These are phyloP conservation scores for Rhodotorula sp. DNA, from an alignment of 1,284 basidiomycete genomes.

Conservation along the genomic window DNA sequence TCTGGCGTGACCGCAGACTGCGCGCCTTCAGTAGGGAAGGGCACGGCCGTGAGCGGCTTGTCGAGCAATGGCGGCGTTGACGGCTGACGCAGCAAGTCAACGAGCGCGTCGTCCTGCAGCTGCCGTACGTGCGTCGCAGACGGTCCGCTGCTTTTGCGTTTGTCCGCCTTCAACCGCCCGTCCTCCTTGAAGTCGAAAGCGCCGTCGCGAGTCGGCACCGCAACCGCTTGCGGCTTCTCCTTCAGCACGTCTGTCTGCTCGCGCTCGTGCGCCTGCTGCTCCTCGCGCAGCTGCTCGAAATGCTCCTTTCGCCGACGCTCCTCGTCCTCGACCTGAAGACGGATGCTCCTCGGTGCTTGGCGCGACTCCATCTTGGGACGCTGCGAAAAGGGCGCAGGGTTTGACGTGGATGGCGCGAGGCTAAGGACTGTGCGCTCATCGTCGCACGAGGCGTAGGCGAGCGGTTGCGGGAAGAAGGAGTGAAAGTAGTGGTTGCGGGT, in stretches of 20 bases:
- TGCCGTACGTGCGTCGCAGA: not conserved
- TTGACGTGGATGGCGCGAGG: not conserved
- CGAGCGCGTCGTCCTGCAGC: constrained; percentile 16
- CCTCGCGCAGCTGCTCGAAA: constrained; percentile 4
- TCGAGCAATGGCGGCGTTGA: constrained; percentile 26
- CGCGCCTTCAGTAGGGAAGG: constrained; percentile 11
- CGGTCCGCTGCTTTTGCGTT: not conserved
- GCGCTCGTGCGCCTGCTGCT: not conserved
- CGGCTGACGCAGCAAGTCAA: constrained; percentile 33
- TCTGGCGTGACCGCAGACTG: constrained; percentile 18
- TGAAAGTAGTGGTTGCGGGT: constrained; percentile 49
- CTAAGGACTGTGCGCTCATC: constrained; percentile 16
- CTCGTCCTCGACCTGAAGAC: constrained; percentile 27
- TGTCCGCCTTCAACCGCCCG: not conserved
- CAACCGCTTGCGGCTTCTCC: constrained; percentile 4
- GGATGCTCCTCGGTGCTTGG: constrained; percentile 33
- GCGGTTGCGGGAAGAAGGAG: constrained; percentile 43
- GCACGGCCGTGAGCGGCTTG: constrained; percentile 1
- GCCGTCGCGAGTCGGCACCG: not conserved
- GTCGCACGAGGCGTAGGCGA: constrained; percentile 42
- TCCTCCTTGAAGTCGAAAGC: constrained; percentile 7
- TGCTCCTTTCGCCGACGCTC: constrained; percentile 14
- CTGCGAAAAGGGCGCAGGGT: not conserved
- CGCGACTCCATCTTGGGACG: constrained; percentile 34
- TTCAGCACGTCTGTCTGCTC: not conserved